Conservation (phyloP, 306 rosid genomes). For the Trifolium pratense region DNA sequence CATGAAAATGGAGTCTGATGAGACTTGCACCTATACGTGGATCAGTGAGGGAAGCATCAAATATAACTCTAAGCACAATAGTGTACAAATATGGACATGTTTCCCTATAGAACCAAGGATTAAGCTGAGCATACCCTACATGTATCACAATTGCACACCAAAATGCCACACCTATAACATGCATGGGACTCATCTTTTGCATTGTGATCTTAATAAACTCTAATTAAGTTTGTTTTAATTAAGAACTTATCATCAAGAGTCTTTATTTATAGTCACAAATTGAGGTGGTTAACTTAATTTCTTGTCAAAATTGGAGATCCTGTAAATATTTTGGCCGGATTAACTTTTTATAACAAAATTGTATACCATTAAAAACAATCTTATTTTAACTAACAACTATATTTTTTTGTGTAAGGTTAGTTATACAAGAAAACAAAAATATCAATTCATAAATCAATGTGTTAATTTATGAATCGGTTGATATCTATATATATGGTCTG, state of each 20-base stretch:
- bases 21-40: conserved; percentile 52
- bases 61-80: background rate
- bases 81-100: background rate
- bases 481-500: no score
- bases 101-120: background rate
- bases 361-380: no score
- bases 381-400: no score
- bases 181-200: background rate
- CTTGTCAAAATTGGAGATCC: background rate
- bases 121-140: background rate
- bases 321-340: background rate
- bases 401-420: no score
- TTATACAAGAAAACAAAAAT: no score
- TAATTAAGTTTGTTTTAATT: background rate
- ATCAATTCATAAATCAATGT: no score
- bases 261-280: background rate
- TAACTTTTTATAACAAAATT: no score
- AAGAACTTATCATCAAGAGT: background rate
- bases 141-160: background rate
- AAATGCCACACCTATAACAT: background rate
- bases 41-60: conserved; percentile 28
- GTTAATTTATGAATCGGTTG: no score
- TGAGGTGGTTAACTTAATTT: background rate
- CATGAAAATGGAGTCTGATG: conserved; percentile 62
- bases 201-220: background rate